Base-by-base conservation (phyloP, 441 rosid genomes). In the Manihot esculenta region DNA sequence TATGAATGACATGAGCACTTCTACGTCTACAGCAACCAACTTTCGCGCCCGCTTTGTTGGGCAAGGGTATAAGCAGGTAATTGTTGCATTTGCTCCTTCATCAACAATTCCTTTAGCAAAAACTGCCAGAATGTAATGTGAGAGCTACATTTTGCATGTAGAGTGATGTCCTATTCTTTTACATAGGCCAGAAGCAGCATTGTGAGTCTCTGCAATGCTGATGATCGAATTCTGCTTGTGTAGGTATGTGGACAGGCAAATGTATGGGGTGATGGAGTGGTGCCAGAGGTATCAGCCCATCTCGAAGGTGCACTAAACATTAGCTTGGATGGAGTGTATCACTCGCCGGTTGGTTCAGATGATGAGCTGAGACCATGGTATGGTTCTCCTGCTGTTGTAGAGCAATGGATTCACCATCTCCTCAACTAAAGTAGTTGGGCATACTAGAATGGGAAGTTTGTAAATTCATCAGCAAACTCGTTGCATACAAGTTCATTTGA, bases 181-280 rank as follows among this genome's bases (percentile, higher is more conserved):
- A 21, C 0, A 30, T 53, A 50, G 64, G 50, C 18, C 1, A 5
- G 56, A 50, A 54, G 45, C 21, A 8, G 15, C 14, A 1, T 21
- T 15, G 17, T 20, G 41, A 59, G n/a, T n/a, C 33, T 24, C 18
- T 47, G 30, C 15, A 38, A 50, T 55, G 55, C 41, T 67, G 45
- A 42, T 30, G 44, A 68, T 53, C 18, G 8, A n/a, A 35, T 55
- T 18, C 38, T 62, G 42, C 23, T 18, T 18, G n/a, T 55, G 45
- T 55, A 90, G 93, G 96, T 94, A 33, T 92, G 96, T 23, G 97
- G 97, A 74, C 75, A 77, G 78, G 96, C 97, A 73, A 90, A 89
- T 75, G 97, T 89, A 21, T 92, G 97, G 99, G 99, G 99, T 11
- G 99, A 92, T 75, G 97, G 99, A 62, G 96, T 94, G 20, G 99